These are phyloP conservation scores for Leptographium galeiforme DNA, from an alignment of 2,329 filamentous ascomycete species.

Conservation along the genomic window DNA sequence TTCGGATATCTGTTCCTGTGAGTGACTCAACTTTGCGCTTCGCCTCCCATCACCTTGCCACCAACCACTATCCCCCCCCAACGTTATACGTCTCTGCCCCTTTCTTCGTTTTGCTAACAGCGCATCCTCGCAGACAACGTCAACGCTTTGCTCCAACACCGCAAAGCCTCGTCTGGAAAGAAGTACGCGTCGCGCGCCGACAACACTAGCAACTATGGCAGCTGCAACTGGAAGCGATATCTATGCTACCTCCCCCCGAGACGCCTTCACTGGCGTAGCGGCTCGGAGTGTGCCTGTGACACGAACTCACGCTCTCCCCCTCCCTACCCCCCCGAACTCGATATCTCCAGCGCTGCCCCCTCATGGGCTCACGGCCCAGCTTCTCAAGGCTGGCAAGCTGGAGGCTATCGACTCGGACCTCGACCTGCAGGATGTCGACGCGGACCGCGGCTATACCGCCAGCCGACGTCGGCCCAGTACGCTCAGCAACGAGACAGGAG, in stretches of 20 bases:
- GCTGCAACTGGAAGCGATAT: conserved; percentile 52
- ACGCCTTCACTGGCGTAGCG: conserved; percentile 63
- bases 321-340: conserved; percentile 89
- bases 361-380: conserved; percentile 61
- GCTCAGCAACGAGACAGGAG: neutral
- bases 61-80: neutral
- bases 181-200: neutral
- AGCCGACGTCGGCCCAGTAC: conserved; percentile 15
- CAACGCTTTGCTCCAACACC: neutral
- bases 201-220: conserved; percentile 49
- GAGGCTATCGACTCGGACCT: conserved; percentile 72
- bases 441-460: conserved; percentile 21
- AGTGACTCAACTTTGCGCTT: conserved; percentile 16
- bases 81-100: neutral
- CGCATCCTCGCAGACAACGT: neutral
- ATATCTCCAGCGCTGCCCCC: conserved; percentile 80
- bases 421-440: conserved; percentile 61
- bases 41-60: neutral
- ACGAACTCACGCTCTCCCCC: conserved; percentile 53
- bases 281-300: conserved; percentile 51
- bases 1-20: conserved; percentile 19
- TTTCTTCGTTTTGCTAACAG: neutral
- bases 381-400: conserved; percentile 39
- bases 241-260: conserved; percentile 48
- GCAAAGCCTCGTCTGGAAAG: neutral